phyloP scores from a whole-genome alignment of 345 rosid species.

The Linum usitatissimum region DNA sequence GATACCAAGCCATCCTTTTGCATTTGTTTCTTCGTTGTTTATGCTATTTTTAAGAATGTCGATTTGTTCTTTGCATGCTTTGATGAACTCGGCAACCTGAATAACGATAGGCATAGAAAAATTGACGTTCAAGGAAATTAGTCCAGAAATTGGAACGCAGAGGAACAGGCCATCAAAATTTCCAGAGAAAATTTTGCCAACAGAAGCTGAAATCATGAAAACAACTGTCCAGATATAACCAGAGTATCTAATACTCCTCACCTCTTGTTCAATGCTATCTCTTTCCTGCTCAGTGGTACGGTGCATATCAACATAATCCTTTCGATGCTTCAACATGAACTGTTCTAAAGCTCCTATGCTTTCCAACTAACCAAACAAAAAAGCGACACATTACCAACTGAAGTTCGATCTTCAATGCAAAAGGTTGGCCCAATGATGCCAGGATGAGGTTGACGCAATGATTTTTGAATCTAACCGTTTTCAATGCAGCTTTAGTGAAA shows the following conservation, averaged over 20 bases:
- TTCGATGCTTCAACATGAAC: conserved; percentile 64
- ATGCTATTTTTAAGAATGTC: conserved; percentile 67
- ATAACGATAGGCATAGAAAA: background rate
- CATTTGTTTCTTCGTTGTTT: conserved; percentile 52
- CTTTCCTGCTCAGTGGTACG: conserved; percentile 78
- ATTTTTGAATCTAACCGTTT: conserved; percentile 37
- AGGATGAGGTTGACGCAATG: background rate
- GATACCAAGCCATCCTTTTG: conserved; percentile 77
- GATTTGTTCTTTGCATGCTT: conserved; percentile 81
- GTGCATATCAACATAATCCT: conserved; percentile 75
- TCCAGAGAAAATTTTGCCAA: too few relatives aligned
- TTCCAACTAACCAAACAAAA: conserved; percentile 36
- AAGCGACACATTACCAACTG: background rate
- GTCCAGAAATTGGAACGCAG: background rate
- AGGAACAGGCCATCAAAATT: background rate
- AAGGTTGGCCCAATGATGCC: background rate
- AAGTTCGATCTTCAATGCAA: background rate
- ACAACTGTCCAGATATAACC: background rate
- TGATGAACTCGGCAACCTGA: conserved; percentile 73
- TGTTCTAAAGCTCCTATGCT: conserved; percentile 65
- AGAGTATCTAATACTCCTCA: conserved; percentile 23
- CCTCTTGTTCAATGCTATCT: conserved; percentile 91
- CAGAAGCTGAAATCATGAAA: too few relatives aligned
- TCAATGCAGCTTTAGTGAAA: conserved; percentile 54
- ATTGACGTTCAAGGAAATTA: background rate